Base-by-base conservation (phyloP, 192 early-diverging fungal species). In the Lobosporangium transversale region DNA sequence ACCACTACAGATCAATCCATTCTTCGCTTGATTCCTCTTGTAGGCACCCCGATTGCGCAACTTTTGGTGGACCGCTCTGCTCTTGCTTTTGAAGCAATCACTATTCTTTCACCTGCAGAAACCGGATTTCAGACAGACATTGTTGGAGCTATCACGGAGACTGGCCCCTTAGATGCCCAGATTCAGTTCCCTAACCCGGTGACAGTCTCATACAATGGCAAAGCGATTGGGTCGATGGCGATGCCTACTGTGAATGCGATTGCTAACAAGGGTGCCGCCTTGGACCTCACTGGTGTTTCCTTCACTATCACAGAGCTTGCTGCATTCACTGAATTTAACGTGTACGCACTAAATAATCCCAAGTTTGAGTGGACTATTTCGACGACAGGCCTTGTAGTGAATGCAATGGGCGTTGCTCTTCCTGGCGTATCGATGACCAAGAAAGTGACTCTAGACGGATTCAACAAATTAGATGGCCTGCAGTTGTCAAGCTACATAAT, bases 41-140 rank as follows among this genome's bases (percentile, higher is more conserved):
- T 85, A 48, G 83, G 79, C 29, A 79, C 73, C 24, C 85, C 85
- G 10, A 80, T 87, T 62, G 85, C 83, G 3, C 80, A 81, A 37
- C 20, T 58, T 11, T 69, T 86, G 56, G 81, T 86, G 32, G 48
- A 55, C 17, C 51, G 49, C 14, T 45, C 68, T 17, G 31, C 21
- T 21, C 71, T 85, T 32, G 54, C 54, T 12, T 83, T 85, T 56
- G 69, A 81, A 12, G 57, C 54, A 27, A 49, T 83, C 32, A 54
- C 57, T 5, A 56, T 85, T 43, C 66, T 67, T 37, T 37, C 37
- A 29, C 76, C 84, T 31, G 70, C 80, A 27, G 68, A 83, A 2
- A 57, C 55, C 12, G 14, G 48, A 12, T 79, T 80, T 58, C 52
- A 35, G 2, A 79, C 81, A 14, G 62, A 79, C 44, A 78, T 86